Base-by-base conservation (phyloP, 495 filamentous ascomycete species). In the Massariosphaeria phaeospora region DNA sequence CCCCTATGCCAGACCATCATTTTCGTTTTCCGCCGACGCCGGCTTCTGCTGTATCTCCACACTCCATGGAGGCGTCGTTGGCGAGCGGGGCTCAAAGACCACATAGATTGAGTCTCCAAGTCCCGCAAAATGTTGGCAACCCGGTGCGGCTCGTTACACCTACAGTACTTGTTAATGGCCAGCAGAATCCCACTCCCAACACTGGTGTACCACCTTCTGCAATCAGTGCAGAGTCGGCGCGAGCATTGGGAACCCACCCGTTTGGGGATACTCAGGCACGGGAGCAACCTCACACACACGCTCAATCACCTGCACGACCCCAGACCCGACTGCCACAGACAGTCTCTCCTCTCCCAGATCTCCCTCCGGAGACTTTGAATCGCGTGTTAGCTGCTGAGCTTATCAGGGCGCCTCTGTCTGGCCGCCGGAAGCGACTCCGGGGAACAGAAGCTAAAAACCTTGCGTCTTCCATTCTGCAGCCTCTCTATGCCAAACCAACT, bases 71-170 rank as follows among this genome's bases (percentile, higher is more conserved):
- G 12, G 39, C 25, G 11, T 35, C 69, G 17, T 64, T 43, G 64
- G 65, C 34, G 21, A 53, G 70, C 18, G n/a, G n/a, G n/a, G 53
- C 63, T 36, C 63, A 78, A 61, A 67, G 80, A 66, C 67, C 75
- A 1, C 75, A 72, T 46, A 76, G 83, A 43, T 75, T 95, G 18
- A 86, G 86, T 35, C 72, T 95, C 2, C 89, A 93, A 66, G 89
- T 94, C 8, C 89, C 89, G 1, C 79, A 84, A 64, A 80, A 86
- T 52, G 70, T 80, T 9, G 84, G 87, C 2, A 85, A 81, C 0
- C 78, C 85, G 9, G 85, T 95, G 1, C 76, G 88, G 17, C 79
- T 93, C 17, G 88, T 87, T 0, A 91, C 87, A 0, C 88, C 88
- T 0, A 77, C 79, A 9, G 68, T 89, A 0, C 73, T 85, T 52